Evolutionary conservation across 208 protist species (phyloP).

Genomic region (Herpetomonas muscarum): DNA sequence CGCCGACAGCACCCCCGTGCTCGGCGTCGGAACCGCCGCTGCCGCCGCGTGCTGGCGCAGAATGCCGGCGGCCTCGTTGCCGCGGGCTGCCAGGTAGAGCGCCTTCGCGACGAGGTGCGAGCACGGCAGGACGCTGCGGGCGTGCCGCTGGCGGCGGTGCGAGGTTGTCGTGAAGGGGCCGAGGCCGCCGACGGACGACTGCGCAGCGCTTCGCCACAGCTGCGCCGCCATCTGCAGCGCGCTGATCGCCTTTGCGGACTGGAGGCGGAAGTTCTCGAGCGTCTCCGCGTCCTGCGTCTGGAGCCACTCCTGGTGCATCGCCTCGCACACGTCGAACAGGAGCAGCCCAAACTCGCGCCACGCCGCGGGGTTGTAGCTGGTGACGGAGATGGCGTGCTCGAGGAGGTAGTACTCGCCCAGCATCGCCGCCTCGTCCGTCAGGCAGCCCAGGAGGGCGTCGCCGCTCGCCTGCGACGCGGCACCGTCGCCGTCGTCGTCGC

Average conservation of each 20-base stretch:
- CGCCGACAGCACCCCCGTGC: neutral
- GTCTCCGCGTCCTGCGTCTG: constrained; percentile 60
- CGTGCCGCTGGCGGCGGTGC: constrained; percentile 57
- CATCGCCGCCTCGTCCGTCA: constrained; percentile 44
- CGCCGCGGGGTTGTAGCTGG: constrained; percentile 44
- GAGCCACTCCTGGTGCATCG: constrained; percentile 77
- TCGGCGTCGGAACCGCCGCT: neutral
- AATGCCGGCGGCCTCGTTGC: constrained; percentile 31
- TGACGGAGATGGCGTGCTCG: constrained; percentile 65
- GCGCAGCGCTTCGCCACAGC: constrained; percentile 61
- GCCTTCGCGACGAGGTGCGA: constrained; percentile 74
- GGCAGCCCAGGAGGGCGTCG: constrained; percentile 14
- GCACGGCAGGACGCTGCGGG: constrained; percentile 56
- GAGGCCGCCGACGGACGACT: constrained; percentile 50
- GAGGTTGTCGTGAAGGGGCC: constrained; percentile 58
- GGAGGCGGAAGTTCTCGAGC: constrained; percentile 68
- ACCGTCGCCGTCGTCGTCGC: neutral
- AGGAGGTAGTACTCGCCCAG: constrained; percentile 79
- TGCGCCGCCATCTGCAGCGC: constrained; percentile 72
- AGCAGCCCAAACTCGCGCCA: constrained; percentile 86
- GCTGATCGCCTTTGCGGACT: constrained; percentile 75
- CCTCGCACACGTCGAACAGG: constrained; percentile 83
- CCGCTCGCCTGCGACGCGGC: neutral
- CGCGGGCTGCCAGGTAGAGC: constrained; percentile 55
- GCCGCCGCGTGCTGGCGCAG: constrained; percentile 12